Evolutionary conservation across 495 filamentous ascomycete genomes (phyloP), one percentile per base, ranked within the genome.

Genomic region (Aspergillus sparsus): DNA sequence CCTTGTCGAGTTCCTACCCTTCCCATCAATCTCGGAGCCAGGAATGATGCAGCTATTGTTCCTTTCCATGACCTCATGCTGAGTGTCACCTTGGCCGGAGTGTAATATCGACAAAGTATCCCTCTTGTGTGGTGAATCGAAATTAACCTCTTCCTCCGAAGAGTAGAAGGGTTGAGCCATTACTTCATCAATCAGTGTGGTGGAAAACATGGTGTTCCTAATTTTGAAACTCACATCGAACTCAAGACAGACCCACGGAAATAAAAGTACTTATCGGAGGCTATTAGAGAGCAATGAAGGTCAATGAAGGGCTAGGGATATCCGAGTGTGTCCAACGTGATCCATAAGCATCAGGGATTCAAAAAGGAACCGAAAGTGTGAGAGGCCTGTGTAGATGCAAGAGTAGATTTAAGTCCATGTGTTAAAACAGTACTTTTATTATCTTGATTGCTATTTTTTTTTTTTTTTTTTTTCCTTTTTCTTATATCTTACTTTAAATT

Each of bases 131-230:
- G 60, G 60, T 52, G 59, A 60, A 33, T 71, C 69, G 53, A 72
- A 68, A 41, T 57, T 53, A 44, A 64, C 15, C 34, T 65, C 58
- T 55, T 72, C 74, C 53, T 74, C 73, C 5, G 63, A 34, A 52
- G 51, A 35, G 44, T 74, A 74, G 55, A 68, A 70, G 56, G 57
- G 53, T 49, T 69, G 68, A 52, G 70, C 68, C 76, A 79, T 79
- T 46, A 49, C 69, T 72, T 62, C 58, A 42, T 55, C 53, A 31
- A 64, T 64, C 50, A 64, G 61, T 55, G 59, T 27, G 39, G 61
- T 53, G 27, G 63, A 55, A 62, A 61, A 64, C 63, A 64, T 66
- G 11, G 45, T 55, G 63, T 42, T 61, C 59, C 56, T 39, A 49
- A 58, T 44, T 49, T 53, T 52, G 61, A 66, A 33, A 64, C 64